Evolutionary conservation across 257 asterid genomes (phyloP).

Genomic region (Haberlea rhodopensis): DNA sequence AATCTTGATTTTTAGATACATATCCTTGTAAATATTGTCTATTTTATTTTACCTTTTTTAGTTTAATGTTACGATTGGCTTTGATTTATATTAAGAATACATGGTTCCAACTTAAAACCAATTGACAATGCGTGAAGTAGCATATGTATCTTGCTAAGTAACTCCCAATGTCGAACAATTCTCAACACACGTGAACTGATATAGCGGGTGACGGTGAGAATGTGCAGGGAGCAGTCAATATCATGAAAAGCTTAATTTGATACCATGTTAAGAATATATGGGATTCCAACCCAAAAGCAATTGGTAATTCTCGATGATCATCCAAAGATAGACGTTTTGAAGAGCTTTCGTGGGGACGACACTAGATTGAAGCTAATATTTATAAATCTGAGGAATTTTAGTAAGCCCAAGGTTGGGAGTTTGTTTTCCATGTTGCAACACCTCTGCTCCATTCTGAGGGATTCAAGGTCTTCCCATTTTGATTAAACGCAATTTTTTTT

Average conservation of each 20-base stretch:
- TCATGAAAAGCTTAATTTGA: too few relatives aligned
- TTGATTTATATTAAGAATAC: too few relatives aligned
- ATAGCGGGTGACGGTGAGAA: too few relatives aligned
- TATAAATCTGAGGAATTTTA: slow-evolving; percentile 50
- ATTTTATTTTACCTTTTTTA: not conserved
- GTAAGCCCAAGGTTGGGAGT: slow-evolving; percentile 52
- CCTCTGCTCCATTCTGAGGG: slow-evolving; percentile 50
- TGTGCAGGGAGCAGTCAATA: too few relatives aligned
- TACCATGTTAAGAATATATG: too few relatives aligned
- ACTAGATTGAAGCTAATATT: slow-evolving; percentile 45
- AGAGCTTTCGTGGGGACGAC: slow-evolving; percentile 39
- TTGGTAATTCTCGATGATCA: too few relatives aligned
- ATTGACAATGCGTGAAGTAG: too few relatives aligned
- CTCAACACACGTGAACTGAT: too few relatives aligned
- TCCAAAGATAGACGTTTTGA: slow-evolving; percentile 51
- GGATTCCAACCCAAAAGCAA: too few relatives aligned
- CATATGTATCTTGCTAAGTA: too few relatives aligned
- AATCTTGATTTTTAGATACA: not conserved
- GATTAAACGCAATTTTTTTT: not conserved
- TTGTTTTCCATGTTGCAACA: slow-evolving; percentile 66
- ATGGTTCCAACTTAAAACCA: too few relatives aligned
- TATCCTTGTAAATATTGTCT: not conserved
- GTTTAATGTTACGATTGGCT: not conserved
- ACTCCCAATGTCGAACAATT: too few relatives aligned
- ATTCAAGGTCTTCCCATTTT: not conserved